These are phyloP conservation scores for Aspergillus sp. DNA, from an alignment of 2,329 filamentous ascomycete genomes.

Conservation along the genomic window DNA sequence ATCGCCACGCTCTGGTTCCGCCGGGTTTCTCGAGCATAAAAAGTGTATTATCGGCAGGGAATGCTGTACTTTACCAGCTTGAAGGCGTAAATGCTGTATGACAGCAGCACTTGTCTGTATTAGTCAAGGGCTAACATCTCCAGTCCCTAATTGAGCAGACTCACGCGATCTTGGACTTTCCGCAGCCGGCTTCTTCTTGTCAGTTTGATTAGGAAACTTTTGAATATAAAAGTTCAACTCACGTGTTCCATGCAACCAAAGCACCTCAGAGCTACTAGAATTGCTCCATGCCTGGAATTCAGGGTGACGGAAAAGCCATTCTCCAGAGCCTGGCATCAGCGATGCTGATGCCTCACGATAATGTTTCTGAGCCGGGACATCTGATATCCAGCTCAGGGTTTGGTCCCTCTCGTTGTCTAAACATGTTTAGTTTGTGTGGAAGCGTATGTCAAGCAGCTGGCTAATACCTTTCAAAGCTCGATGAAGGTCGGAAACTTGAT, in stretches of 20 bases:
- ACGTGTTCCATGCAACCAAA: neutral
- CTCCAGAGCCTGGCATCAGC: neutral
- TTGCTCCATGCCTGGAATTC: neutral
- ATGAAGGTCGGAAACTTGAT: neutral
- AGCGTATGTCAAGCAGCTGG: neutral
- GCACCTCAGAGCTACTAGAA: neutral
- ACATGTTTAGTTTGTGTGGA: neutral
- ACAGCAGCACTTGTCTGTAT: neutral
- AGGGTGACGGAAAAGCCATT: neutral
- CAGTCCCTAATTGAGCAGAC: neutral
- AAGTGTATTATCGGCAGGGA: neutral
- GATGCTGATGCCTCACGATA: neutral
- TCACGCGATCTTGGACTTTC: neutral
- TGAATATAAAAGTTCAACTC: neutral
- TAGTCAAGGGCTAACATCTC: neutral
- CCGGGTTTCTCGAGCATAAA: neutral
- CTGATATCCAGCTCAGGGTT: neutral
- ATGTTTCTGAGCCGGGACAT: neutral
- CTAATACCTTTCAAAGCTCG: neutral
- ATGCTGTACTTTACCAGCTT: too few species aligned
- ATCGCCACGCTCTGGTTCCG: neutral
- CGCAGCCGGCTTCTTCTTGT: neutral
- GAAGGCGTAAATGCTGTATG: neutral
- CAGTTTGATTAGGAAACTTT: neutral
- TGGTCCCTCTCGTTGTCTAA: neutral